Conservation (phyloP, 2,329 filamentous ascomycete species). For the Cercospora sesami region DNA sequence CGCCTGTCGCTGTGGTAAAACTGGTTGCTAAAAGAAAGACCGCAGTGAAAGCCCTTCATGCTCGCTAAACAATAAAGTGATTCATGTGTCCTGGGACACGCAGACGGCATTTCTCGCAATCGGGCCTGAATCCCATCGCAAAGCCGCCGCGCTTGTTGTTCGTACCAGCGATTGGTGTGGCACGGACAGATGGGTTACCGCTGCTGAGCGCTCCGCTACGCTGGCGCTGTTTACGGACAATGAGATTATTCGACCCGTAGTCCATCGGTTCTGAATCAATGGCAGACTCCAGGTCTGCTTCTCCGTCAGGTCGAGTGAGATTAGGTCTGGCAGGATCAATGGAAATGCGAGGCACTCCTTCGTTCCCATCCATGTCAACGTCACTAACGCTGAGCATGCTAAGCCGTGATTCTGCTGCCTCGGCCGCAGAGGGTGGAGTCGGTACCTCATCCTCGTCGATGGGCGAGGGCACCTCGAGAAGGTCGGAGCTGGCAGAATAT, state of each 20-base stretch:
- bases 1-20: conserved; percentile 24
- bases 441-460: conserved; percentile 41
- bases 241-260: conserved; percentile 25
- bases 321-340: conserved; percentile 27
- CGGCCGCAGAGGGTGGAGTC: conserved; percentile 38
- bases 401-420: conserved; percentile 39
- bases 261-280: conserved; percentile 30
- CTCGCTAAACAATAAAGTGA: conserved; percentile 42
- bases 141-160: conserved; percentile 41
- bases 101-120: conserved; percentile 52
- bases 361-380: conserved; percentile 38
- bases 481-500: conserved; percentile 31
- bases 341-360: conserved; percentile 28
- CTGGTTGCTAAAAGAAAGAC: conserved; percentile 4
- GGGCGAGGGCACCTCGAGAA: conserved; percentile 38
- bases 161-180: conserved; percentile 12
- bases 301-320: conserved; percentile 12
- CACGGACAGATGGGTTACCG: conserved; percentile 32
- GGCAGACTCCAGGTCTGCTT: conserved; percentile 21
- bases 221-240: conserved; percentile 39
- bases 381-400: conserved; percentile 41
- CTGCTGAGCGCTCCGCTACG: conserved; percentile 40
- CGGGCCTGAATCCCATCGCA: conserved; percentile 52
- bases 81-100: conserved; percentile 53
- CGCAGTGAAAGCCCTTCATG: conserved; percentile 12